phyloP scores from a whole-genome alignment of 78 protist genomes.

The Fonticula alba region DNA sequence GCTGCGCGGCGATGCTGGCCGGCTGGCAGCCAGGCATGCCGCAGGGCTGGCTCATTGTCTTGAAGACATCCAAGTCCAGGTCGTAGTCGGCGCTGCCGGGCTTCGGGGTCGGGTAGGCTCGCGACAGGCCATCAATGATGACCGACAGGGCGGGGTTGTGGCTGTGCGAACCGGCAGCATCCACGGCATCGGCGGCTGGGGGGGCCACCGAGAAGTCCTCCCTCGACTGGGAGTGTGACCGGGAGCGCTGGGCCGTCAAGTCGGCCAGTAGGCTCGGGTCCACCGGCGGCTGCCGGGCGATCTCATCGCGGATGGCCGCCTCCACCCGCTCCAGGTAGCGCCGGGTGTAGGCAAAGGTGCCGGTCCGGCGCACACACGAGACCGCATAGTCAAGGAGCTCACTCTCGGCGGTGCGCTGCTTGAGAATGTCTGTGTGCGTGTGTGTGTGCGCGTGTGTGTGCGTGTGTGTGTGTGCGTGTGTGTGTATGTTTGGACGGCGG shows the following conservation, averaged over 20 bases:
- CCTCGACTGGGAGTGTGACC: not conserved
- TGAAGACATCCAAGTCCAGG: no score
- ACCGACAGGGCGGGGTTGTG: not conserved
- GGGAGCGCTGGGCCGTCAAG: not conserved
- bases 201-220: not conserved
- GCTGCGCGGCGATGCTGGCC: no score
- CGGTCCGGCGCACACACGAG: conserved; percentile 17
- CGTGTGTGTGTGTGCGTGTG: not conserved
- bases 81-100: no score
- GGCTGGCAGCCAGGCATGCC: no score
- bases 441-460: not conserved
- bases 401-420: conserved; percentile 31
- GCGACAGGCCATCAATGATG: not conserved
- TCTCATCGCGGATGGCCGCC: not conserved
- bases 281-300: conserved; percentile 4
- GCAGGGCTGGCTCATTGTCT: no score
- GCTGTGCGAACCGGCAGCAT: not conserved
- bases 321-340: not conserved
- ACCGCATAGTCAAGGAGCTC: conserved; percentile 40
- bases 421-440: conserved; percentile 17
- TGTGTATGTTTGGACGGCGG: not conserved
- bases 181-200: not conserved
- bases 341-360: conserved; percentile 31
- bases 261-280: not conserved
- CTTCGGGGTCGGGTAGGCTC: no score